Evolutionary conservation across 176 grass and related monocot species (phyloP).

Genomic region (Oryza coarctata): DNA sequence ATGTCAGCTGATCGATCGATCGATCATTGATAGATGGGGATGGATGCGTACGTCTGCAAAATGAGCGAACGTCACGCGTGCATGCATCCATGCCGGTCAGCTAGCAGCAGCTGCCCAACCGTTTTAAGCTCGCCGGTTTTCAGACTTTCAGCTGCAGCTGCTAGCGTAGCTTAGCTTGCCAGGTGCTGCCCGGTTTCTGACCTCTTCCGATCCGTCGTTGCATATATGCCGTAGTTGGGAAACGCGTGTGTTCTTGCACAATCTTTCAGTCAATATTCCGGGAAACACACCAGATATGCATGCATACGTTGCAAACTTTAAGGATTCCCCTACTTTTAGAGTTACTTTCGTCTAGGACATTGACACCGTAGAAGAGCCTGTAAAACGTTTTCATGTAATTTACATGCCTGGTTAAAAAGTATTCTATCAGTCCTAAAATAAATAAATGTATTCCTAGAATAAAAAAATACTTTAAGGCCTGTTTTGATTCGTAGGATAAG

Average conservation of each 20-base stretch:
- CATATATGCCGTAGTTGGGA: too few relatives aligned
- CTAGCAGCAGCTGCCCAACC: too few relatives aligned
- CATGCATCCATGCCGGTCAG: too few relatives aligned
- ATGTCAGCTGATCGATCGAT: too few relatives aligned
- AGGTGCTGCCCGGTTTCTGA: neutral
- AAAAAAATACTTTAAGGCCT: too few relatives aligned
- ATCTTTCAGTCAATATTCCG: neutral
- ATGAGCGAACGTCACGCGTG: neutral
- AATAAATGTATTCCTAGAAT: too few relatives aligned
- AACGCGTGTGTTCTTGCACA: neutral
- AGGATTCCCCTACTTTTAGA: neutral
- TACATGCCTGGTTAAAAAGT: too few relatives aligned
- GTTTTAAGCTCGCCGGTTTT: too few relatives aligned
- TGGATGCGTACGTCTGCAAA: too few relatives aligned
- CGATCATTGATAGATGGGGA: too few relatives aligned
- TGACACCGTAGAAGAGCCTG: neutral
- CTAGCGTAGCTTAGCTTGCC: neutral
- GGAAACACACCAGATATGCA: neutral
- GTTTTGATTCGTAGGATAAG: too few relatives aligned
- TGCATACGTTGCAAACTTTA: constrained; percentile 5
- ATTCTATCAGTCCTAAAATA: too few relatives aligned
- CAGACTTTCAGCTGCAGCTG: neutral
- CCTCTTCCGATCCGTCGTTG: neutral
- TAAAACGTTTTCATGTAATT: neutral
- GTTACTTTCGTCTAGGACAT: neutral